Percentiles rank a stretch among this genome's conserved stretches.
Evolutionary conservation across 2,329 filamentous ascomycete genomes (phyloP).

Genomic region (Pyrenophora graminea): DNA sequence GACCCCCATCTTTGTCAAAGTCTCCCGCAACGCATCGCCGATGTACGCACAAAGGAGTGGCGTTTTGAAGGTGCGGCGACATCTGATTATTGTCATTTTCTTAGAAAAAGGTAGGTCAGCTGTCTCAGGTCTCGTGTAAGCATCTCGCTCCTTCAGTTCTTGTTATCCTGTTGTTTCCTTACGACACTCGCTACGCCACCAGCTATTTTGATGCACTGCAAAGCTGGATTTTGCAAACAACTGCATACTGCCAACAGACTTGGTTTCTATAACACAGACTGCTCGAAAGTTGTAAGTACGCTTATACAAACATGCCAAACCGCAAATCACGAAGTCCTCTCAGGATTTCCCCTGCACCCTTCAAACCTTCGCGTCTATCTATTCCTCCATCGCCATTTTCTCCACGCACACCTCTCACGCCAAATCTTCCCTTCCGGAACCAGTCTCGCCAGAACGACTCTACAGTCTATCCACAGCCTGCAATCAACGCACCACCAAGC

Average conservation of each 20-base stretch:
- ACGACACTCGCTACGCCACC: background rate
- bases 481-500: conserved; percentile 13
- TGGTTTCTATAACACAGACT: background rate
- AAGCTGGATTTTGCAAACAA: background rate
- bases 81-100: background rate
- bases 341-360: conserved; percentile 46
- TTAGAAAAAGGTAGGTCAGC: background rate
- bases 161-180: background rate
- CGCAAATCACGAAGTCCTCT: conserved; percentile 1
- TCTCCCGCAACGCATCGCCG: background rate
- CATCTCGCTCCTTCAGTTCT: background rate
- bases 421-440: conserved; percentile 5
- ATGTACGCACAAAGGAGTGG: conserved; percentile 3
- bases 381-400: conserved; percentile 53
- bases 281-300: background rate
- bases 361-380: conserved; percentile 50
- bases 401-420: conserved; percentile 34
- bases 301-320: background rate
- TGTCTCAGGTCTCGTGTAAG: background rate
- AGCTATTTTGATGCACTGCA: background rate
- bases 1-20: conserved; percentile 4
- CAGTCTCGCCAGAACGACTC: background rate
- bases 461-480: conserved; percentile 27
- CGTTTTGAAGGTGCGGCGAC: background rate
- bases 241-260: background rate